Base-by-base conservation (phyloP, 2,329 filamentous ascomycete species). In the Alternaria ventricosa region DNA sequence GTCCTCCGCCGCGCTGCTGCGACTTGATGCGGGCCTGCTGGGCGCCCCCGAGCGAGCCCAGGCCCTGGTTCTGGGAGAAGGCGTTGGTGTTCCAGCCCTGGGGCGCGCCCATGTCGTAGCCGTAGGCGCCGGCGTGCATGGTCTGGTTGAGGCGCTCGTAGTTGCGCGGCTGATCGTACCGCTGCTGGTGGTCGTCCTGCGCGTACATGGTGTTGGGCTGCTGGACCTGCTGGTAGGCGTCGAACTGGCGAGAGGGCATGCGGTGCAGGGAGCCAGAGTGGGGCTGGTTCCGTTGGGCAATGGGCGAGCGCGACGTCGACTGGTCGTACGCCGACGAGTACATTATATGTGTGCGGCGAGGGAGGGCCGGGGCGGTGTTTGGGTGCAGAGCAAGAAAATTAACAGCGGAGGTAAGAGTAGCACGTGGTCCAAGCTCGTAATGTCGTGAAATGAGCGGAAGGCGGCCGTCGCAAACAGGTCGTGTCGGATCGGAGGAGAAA, bases 71-170 rank as follows among this genome's bases (percentile, higher is more conserved):
- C 70, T 86, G 89, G 58, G 89, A 88, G 68, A 93, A 92, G 50
- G 88, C 90, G 74, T 87, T 88, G 56, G 93, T 90, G 78, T 90
- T 92, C 94, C 94, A 97, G 20, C 90, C 89, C 75, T 93, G 91
- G n/a, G 87, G 85, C n/a, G 83, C 81, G 62, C 84, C 83, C 76
- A 89, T 88, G 75, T 94, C 92, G 71, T 94, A 91, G 62, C 82
- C 87, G 61, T 92, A 90, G 56, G 85, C 88, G 55, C 86, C 88
- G 60, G 83, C 84, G 66, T 85, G 84, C 72, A 85, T 85, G 75
- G 84, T 87, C 71, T 86, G 84, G 71, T 86, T 87, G 70, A 84
- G 84, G 79, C 84, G 89, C 81, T 84, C 91, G 81, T 84, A 77
- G 84, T 83, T 79, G 86, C 88, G 80, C 84, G 84, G 76, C 68